These are phyloP conservation scores for Ganoderma multipileum DNA, from an alignment of 1,284 basidiomycete genomes.

Conservation along the genomic window DNA sequence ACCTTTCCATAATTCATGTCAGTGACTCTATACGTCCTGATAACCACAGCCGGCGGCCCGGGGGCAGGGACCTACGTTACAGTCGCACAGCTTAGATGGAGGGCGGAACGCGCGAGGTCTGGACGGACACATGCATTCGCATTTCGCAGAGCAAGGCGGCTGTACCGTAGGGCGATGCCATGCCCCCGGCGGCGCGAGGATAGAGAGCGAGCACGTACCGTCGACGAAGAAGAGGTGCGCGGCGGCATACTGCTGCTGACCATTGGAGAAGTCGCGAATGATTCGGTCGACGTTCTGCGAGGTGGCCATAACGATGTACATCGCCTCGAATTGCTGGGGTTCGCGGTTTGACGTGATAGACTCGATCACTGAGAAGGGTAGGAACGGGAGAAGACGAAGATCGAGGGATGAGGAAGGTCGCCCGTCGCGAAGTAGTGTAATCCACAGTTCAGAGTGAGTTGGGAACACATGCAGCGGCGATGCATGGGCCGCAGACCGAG, in stretches of 20 bases:
- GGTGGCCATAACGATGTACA: constrained; percentile 96
- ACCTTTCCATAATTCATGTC: constrained; percentile 47
- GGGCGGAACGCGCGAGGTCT: not conserved
- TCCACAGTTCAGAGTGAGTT: not conserved
- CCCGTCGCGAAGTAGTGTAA: not conserved
- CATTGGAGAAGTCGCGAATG: constrained; percentile 82
- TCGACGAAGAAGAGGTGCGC: constrained; percentile 97
- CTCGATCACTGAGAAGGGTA: constrained; percentile 68
- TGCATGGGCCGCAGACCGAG: not conserved
- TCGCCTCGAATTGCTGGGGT: constrained; percentile 85
- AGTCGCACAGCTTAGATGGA: not conserved
- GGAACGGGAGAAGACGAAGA: not conserved
- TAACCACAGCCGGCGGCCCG: constrained; percentile 1
- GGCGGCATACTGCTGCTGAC: constrained; percentile 79
- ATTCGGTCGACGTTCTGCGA: constrained; percentile 93
- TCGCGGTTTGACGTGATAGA: constrained; percentile 77
- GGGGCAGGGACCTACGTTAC: constrained; percentile 12
- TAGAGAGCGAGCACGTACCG: constrained; percentile 56
- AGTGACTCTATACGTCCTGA: constrained; percentile 2
- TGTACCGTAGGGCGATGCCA: constrained; percentile 9
- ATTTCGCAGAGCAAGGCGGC: not conserved
- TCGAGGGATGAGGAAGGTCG: not conserved
- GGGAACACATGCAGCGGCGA: not conserved
- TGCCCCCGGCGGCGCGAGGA: constrained; percentile 8
- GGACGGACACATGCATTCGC: not conserved